Evolutionary conservation across 2,329 filamentous ascomycete genomes (phyloP), one percentile per base, ranked within the genome.

Genomic region (Trichoderma sp.): DNA sequence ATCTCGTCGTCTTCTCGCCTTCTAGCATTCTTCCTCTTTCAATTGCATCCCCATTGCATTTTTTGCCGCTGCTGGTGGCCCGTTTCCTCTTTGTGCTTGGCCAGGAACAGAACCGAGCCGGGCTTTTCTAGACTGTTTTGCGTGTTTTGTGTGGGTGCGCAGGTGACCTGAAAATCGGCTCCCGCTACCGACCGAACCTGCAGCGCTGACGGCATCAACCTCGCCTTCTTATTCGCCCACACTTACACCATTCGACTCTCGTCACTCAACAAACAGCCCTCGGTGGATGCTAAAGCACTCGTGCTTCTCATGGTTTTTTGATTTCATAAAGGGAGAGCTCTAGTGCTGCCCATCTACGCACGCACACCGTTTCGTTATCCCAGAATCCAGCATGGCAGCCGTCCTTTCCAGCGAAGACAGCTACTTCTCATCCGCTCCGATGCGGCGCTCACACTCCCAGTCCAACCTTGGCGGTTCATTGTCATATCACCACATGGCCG

Each of bases 371-470:
- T 34, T 57, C 72, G 58, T 47, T n/a, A 5, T 39, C 17, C 6
- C 6, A 8, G 15, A 50, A 36, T 71, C 62, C 76, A 80, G 74
- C 73, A 89, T 89, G 87, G 87, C 87, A 50, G 85, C 88, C 74
- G 87, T 88, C 75, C 81, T 89, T 73, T 78, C 66, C 57, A 85
- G 87, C 17, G 88, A 90, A 76, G 88, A 91, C 76, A 85, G 82
- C 75, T 87, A 87, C 78, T 91, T 90, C 79, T 83, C 84, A 58
- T 81, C 87, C 17, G 84, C 86, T 63, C 79, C 84, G 28, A 79
- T 91, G 75, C 86, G 85, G 74, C 86, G 89, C 72, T 90, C 89
- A 13, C 87, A 89, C 74, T 91, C 89, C 3, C 87, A 90, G 75
- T 84, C 86, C 65, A 88, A 86, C 75, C 88, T 91, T 69, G 79